Base-by-base conservation (phyloP, 2,329 filamentous ascomycete species). In the Xylaria sp. region DNA sequence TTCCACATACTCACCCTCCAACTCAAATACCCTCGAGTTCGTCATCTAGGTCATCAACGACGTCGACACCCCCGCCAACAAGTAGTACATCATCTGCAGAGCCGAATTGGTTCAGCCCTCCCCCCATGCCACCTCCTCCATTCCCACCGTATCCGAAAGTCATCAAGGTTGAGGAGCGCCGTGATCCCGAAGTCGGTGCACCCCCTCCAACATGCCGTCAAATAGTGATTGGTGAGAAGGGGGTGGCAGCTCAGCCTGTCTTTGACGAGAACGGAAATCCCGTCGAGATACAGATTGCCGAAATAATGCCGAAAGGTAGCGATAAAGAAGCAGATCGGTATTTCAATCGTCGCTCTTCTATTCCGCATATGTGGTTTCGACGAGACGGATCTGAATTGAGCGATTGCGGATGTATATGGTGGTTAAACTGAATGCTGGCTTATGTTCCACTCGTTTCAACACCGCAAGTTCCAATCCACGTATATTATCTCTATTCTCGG, bases 161-260 rank as follows among this genome's bases (percentile, higher is more conserved):
- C 9, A 79, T 89, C 67, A 89, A 89, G 74, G 79, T 89, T 51
- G 80, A 86, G 61, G 88, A 89, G 76, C 83, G 85, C 15, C 86
- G 87, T 18, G 77, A 84, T 20, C 65, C 76, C 7, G 75, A 72
- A 23, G 67, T 77, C 9, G 73, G 78, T 18, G 75, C 80, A 1
- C 74, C 78, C 1, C 72, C 78, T 15, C 82, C 86, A 0, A 81
- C 74, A 37, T 89, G 87, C 67, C 81, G 81, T 4, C 85, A 88
- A 72, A 83, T 86, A 37, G 77, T 82, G 67, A 82, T 89, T 12
- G 72, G 77, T 18, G 74, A 78, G 0, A 76, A 81, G 13, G 83
- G 83, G 7, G 69, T 77, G 20, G 77, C 78, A 20, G 82, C 81
- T 2, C 72, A 73, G 20, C 80, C 81, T 1, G 73, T 83, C 12